Percentiles rank a stretch among this genome's conserved stretches.
These are phyloP conservation scores for Dendrobium catenatum DNA, from an alignment of 106 monocot genomes.

Conservation along the genomic window DNA sequence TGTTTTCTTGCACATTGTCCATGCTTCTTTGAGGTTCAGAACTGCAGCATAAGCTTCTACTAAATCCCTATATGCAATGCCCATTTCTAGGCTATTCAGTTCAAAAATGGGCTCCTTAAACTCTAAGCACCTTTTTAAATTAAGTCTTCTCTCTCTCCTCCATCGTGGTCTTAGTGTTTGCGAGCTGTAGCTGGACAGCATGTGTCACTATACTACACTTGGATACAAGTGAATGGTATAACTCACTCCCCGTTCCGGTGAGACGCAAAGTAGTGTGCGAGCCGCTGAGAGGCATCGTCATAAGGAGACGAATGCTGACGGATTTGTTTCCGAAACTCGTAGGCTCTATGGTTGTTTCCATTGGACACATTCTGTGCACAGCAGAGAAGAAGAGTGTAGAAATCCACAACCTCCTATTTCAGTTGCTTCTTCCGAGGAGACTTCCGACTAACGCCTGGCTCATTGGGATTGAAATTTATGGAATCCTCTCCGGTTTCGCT, in stretches of 20 bases:
- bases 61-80: conserved; percentile 3
- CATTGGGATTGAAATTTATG: conserved; percentile 7
- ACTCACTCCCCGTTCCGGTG: conserved; percentile 24
- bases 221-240: conserved; percentile 2
- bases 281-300: too few relatives aligned
- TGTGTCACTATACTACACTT: background rate
- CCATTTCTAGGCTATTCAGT: too few relatives aligned
- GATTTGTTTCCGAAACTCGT: too few relatives aligned
- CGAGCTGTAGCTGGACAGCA: too few relatives aligned
- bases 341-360: too few relatives aligned
- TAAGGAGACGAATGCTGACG: too few relatives aligned
- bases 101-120: too few relatives aligned
- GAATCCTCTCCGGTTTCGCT: conserved; percentile 5
- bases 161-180: too few relatives aligned
- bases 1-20: conserved; percentile 60
- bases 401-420: conserved; percentile 29
- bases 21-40: conserved; percentile 69
- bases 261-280: too few relatives aligned
- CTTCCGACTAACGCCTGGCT: background rate
- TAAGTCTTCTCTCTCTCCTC: too few relatives aligned
- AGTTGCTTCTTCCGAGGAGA: conserved; percentile 20
- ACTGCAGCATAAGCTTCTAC: conserved; percentile 62
- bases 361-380: conserved; percentile 34
- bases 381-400: conserved; percentile 28
- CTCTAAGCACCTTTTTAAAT: too few relatives aligned